phyloP scores from a whole-genome alignment of 495 filamentous ascomycete species.

The Clohesyomyces aquaticus region DNA sequence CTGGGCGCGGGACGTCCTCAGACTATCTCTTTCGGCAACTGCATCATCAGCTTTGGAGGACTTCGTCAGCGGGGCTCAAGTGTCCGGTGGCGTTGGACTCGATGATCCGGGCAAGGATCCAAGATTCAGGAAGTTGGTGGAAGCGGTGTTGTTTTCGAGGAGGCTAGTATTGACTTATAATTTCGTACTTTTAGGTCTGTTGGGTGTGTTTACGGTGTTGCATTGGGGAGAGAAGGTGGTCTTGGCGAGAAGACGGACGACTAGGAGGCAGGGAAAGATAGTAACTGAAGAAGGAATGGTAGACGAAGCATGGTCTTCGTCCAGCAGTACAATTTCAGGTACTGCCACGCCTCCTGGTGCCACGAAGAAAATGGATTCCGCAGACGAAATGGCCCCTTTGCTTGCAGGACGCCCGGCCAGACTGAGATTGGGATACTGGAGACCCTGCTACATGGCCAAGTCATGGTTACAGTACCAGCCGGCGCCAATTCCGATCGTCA shows the following conservation, averaged over 20 bases:
- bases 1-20: constrained; percentile 16
- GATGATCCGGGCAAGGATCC: constrained; percentile 36
- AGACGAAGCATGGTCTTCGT: constrained; percentile 37
- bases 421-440: not conserved
- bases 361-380: constrained; percentile 7
- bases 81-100: not conserved
- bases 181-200: constrained; percentile 32
- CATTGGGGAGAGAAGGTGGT: constrained; percentile 36
- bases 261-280: not conserved
- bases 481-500: constrained; percentile 55
- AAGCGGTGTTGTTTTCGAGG: constrained; percentile 37
- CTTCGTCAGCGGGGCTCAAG: not conserved
- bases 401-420: constrained; percentile 5
- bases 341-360: constrained; percentile 33
- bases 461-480: constrained; percentile 58
- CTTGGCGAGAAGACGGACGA: constrained; percentile 18
- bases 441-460: constrained; percentile 29
- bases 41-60: constrained; percentile 2
- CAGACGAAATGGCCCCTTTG: constrained; percentile 37
- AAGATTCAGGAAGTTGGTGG: constrained; percentile 30
- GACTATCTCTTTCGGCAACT: constrained; percentile 6
- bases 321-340: constrained; percentile 42
- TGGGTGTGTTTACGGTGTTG: constrained; percentile 35
- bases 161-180: constrained; percentile 42
- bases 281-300: constrained; percentile 1